phyloP scores from a whole-genome alignment of 441 rosid species.

The Corymbia citriodora region DNA sequence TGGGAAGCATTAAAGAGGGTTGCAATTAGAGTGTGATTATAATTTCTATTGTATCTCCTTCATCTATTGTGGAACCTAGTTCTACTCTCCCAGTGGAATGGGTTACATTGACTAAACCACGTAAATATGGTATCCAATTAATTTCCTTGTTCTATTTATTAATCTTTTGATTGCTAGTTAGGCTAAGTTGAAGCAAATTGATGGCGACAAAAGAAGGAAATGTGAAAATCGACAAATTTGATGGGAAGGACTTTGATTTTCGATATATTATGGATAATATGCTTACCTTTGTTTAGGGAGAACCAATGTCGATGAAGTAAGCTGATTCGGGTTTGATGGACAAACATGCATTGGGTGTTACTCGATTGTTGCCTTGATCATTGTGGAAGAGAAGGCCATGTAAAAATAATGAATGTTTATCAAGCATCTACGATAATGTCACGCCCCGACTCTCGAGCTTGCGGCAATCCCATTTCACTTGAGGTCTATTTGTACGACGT shows the following conservation, averaged over 20 bases:
- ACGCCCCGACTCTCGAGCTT: too few species aligned
- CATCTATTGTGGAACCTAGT: neutral
- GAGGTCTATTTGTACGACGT: too few species aligned
- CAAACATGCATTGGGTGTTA: neutral
- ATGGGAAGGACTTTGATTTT: neutral
- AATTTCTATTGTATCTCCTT: neutral
- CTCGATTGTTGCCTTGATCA: neutral
- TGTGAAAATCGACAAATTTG: neutral
- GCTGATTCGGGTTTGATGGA: neutral
- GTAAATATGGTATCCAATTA: neutral
- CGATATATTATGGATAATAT: neutral
- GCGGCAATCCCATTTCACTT: too few species aligned
- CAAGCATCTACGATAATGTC: too few species aligned
- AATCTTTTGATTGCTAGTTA: neutral
- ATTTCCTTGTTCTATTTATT: neutral
- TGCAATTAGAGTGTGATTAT: neutral
- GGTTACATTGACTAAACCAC: neutral
- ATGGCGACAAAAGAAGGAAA: neutral
- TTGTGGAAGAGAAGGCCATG: neutral
- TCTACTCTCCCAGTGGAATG: neutral
- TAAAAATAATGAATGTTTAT: too few species aligned
- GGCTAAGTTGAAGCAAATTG: neutral
- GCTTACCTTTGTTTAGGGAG: neutral
- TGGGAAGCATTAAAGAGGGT: neutral
- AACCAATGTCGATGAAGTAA: neutral